These are phyloP conservation scores for Pseudofabraea citricarpa DNA, from an alignment of 2,329 filamentous ascomycete genomes.

Conservation along the genomic window DNA sequence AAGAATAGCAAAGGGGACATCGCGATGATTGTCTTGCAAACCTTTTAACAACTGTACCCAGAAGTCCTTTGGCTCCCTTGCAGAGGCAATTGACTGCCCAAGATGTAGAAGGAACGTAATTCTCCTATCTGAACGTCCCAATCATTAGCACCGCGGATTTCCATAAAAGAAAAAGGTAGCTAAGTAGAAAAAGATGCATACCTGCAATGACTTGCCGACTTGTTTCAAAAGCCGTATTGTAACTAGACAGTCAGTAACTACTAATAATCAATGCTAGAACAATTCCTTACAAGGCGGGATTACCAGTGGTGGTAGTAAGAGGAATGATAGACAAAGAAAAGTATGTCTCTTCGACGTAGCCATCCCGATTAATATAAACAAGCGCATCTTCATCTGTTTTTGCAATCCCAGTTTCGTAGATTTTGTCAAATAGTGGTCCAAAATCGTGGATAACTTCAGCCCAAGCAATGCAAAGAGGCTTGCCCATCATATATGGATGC, in stretches of 20 bases:
- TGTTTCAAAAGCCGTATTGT: constrained; percentile 17
- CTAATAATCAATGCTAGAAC: neutral
- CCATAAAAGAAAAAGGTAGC: neutral
- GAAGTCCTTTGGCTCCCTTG: constrained; percentile 28
- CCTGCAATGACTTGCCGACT: constrained; percentile 15
- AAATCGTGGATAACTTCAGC: constrained; percentile 30
- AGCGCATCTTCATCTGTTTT: constrained; percentile 20
- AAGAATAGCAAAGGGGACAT: constrained; percentile 28
- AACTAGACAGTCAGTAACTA: constrained; percentile 7
- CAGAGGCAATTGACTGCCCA: constrained; percentile 26
- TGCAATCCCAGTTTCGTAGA: constrained; percentile 21
- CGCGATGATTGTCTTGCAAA: constrained; percentile 21
- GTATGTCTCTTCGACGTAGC: constrained; percentile 34
- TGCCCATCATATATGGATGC: constrained; percentile 31
- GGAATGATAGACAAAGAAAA: constrained; percentile 19
- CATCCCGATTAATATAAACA: constrained; percentile 28
- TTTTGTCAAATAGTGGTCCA: constrained; percentile 22
- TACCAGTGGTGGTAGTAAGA: constrained; percentile 9
- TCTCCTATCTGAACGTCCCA: constrained; percentile 20
- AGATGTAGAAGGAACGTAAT: constrained; percentile 34
- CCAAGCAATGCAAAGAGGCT: constrained; percentile 34
- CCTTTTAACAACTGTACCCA: constrained; percentile 24
- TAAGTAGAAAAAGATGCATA: neutral
- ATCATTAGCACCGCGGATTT: too few relatives aligned
- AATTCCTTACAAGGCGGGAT: constrained; percentile 16